A percentile compares a stretch with the other conserved stretches of the same genome.
Evolutionary conservation across 371 early-diverging fungal species (phyloP).

Genomic region (Dentiscutata heterogama): DNA sequence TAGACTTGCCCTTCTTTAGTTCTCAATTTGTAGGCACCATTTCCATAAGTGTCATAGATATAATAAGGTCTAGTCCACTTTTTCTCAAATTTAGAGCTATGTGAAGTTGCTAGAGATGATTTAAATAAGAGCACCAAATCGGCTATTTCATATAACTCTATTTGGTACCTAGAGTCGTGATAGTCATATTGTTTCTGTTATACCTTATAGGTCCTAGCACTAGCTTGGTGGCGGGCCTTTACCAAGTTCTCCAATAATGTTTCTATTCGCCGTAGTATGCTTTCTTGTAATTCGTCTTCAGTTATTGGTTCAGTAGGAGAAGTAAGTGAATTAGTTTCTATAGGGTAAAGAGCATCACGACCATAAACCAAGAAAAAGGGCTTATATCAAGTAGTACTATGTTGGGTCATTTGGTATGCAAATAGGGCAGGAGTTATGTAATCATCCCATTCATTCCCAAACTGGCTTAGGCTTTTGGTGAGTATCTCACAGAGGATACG

Average conservation of each 20-base stretch:
- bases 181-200: neutral
- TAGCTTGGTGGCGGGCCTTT: neutral
- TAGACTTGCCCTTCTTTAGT: neutral
- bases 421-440: too few species aligned
- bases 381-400: too few species aligned
- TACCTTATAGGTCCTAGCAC: neutral
- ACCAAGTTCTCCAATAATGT: neutral
- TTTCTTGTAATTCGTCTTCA: neutral
- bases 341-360: too few species aligned
- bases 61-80: neutral
- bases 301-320: slow-evolving; percentile 38
- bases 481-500: too few species aligned
- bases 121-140: neutral
- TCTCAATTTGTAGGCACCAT: slow-evolving; percentile 7
- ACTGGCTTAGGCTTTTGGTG: too few species aligned
- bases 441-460: too few species aligned
- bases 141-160: neutral
- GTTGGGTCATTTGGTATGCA: too few species aligned
- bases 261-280: neutral
- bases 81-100: neutral
- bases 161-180: neutral
- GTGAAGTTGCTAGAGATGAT: neutral
- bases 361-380: too few species aligned
- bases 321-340: slow-evolving; percentile 40
- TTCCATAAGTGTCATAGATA: slow-evolving; percentile 31